A percentile compares a stretch with the other conserved stretches of the same genome.
Conservation (phyloP, 2,329 filamentous ascomycete genomes). For the Corniculantispora saksenae region DNA sequence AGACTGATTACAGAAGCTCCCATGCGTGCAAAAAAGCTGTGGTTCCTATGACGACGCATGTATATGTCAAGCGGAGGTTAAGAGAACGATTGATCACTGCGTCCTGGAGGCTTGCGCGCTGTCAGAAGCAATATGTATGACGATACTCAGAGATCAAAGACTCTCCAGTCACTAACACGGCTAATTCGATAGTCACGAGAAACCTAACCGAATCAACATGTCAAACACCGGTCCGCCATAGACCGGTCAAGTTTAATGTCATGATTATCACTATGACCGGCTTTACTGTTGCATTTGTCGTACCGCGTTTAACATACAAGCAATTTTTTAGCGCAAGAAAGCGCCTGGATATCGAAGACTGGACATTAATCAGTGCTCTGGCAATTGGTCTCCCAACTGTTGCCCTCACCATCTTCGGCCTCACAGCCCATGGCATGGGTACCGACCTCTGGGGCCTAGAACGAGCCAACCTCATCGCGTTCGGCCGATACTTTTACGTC, state of each 20-base stretch:
- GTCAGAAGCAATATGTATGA: conserved; percentile 11
- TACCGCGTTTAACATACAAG: conserved; percentile 38
- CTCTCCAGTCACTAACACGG: background rate
- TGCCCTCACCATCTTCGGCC: conserved; percentile 32
- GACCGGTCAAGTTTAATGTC: background rate
- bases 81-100: background rate
- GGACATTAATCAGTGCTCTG: conserved; percentile 32
- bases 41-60: background rate
- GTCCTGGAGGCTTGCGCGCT: background rate
- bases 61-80: background rate
- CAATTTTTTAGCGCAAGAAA: conserved; percentile 35
- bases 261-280: conserved; percentile 8
- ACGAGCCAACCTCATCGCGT: conserved; percentile 39
- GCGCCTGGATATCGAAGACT: conserved; percentile 38
- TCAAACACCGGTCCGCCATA: conserved; percentile 8
- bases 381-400: conserved; percentile 32
- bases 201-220: conserved; percentile 11
- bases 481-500: conserved; percentile 41
- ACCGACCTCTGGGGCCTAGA: conserved; percentile 47
- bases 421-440: conserved; percentile 41
- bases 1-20: background rate
- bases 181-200: background rate
- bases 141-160: too few relatives aligned
- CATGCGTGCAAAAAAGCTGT: background rate
- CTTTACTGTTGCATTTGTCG: conserved; percentile 32